A percentile compares a stretch with the other conserved stretches of the same genome.
These are phyloP conservation scores for Fraxinus velutina DNA, from an alignment of 305 asterid genomes.

Conservation along the genomic window DNA sequence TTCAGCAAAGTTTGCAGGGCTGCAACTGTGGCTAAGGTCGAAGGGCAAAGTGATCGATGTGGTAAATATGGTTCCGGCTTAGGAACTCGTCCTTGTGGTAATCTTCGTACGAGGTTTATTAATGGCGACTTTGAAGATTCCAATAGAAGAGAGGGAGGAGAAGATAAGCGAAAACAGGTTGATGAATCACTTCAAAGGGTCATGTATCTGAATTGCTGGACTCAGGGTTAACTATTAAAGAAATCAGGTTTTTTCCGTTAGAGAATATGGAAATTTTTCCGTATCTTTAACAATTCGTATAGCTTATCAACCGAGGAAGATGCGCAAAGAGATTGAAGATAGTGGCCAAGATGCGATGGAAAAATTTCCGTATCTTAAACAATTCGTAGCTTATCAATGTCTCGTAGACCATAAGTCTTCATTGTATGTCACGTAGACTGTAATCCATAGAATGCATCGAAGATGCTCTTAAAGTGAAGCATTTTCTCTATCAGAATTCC, in stretches of 20 bases:
- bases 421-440: background rate
- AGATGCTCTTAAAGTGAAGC: background rate
- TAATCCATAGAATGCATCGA: background rate
- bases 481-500: background rate
- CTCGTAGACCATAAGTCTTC: background rate
- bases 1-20: slow-evolving; percentile 37
- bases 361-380: background rate
- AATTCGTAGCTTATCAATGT: background rate
- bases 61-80: slow-evolving; percentile 10
- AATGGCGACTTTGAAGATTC: background rate
- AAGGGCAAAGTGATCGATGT: slow-evolving; percentile 22
- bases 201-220: slow-evolving; percentile 44
- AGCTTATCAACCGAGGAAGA: background rate
- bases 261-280: background rate
- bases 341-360: background rate
- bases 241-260: background rate
- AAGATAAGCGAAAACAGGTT: slow-evolving; percentile 7
- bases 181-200: slow-evolving; percentile 34
- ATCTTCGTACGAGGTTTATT: background rate
- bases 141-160: background rate
- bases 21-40: slow-evolving; percentile 25
- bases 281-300: background rate
- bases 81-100: slow-evolving; percentile 3
- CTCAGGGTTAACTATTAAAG: slow-evolving; percentile 5
- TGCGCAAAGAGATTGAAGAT: background rate